phyloP scores from a whole-genome alignment of 2,329 filamentous ascomycete genomes.

The Fusarium anguioides region DNA sequence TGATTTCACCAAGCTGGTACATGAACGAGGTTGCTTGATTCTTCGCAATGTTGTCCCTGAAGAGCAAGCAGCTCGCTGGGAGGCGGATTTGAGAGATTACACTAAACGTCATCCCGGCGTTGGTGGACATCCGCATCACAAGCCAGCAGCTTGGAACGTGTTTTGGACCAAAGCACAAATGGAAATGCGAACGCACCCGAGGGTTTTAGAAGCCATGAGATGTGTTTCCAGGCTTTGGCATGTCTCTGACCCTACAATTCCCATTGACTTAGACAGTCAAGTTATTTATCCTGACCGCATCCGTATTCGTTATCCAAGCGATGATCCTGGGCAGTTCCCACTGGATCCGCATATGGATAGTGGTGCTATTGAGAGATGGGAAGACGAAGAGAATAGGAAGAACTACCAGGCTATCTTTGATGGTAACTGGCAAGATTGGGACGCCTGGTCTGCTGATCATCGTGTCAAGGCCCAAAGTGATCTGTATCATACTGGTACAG shows the following conservation, averaged over 20 bases:
- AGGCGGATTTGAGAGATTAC: not conserved
- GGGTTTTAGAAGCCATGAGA: not conserved
- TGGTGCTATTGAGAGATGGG: not conserved
- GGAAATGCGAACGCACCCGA: not conserved
- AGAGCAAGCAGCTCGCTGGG: not conserved
- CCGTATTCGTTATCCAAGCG: not conserved
- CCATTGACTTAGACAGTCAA: not conserved
- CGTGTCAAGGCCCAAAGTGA: not conserved
- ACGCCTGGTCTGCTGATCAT: not conserved
- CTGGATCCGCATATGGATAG: not conserved
- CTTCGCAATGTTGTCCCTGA: not conserved
- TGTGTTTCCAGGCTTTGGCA: not conserved
- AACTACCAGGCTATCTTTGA: not conserved
- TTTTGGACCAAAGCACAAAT: conserved; percentile 1
- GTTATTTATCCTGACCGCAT: not conserved
- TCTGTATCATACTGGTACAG: not conserved
- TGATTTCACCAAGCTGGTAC: not conserved
- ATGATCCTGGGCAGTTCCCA: not conserved
- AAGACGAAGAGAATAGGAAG: not conserved
- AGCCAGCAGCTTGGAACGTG: not conserved
- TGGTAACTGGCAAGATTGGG: not conserved
- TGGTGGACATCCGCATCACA: not conserved
- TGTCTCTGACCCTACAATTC: not conserved
- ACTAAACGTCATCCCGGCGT: not conserved
- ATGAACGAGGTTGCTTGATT: not conserved